Evolutionary conservation across 2,329 filamentous ascomycete genomes (phyloP).

Genomic region (Aspergillus sp.): DNA sequence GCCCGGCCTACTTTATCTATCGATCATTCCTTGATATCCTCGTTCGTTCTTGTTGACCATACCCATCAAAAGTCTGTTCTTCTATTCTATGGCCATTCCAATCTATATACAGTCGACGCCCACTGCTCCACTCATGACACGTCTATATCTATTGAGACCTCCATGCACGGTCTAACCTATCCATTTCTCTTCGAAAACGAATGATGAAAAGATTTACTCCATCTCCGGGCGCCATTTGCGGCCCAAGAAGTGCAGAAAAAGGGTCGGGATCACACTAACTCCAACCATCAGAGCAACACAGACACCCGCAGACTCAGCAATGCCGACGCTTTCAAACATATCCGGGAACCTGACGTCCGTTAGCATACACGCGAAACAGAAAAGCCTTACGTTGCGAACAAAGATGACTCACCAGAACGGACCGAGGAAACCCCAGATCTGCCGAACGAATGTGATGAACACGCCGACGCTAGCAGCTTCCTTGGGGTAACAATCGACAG

Average conservation of each 20-base stretch:
- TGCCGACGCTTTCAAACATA: slow-evolving; percentile 35
- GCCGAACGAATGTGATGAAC: slow-evolving; percentile 57
- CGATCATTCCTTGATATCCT: neutral
- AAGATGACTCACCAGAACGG: slow-evolving; percentile 34
- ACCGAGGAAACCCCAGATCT: slow-evolving; percentile 37
- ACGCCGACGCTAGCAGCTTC: slow-evolving; percentile 59
- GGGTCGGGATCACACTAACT: slow-evolving; percentile 31
- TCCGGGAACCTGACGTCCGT: slow-evolving; percentile 27
- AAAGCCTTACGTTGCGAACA: neutral
- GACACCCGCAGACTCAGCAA: slow-evolving; percentile 32
- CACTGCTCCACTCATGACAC: neutral
- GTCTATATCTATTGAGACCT: neutral
- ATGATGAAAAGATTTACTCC: neutral
- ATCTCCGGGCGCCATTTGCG: slow-evolving; percentile 19
- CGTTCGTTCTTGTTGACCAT: too few relatives aligned
- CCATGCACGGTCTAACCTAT: neutral
- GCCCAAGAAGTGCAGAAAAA: slow-evolving; percentile 28
- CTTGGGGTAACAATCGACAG: slow-evolving; percentile 57
- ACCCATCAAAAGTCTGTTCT: neutral
- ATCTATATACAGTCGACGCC: neutral
- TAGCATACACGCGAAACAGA: slow-evolving; percentile 7
- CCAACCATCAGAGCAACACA: slow-evolving; percentile 27
- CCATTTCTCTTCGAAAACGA: neutral
- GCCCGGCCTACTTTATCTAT: neutral
- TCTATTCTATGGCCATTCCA: neutral